Evolutionary conservation across 2,329 filamentous ascomycete genomes (phyloP).

Genomic region (Ramichloridium luteum): DNA sequence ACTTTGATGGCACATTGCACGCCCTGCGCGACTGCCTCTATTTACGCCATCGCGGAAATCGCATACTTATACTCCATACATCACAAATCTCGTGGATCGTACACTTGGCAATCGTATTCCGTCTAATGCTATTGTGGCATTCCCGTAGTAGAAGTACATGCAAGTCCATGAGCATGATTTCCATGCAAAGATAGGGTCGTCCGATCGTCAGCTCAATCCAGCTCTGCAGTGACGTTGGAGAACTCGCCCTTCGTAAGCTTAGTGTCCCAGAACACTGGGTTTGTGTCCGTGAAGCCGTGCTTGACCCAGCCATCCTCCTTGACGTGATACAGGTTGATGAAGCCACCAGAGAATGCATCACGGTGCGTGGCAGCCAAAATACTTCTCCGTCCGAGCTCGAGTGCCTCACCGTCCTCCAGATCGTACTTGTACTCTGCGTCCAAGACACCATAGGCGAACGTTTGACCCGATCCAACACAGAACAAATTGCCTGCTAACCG

Average conservation of each 20-base stretch:
- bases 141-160: background rate
- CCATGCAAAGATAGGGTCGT: too few species aligned
- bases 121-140: constrained; percentile 1
- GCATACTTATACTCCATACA: too few species aligned
- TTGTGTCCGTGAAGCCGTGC: constrained; percentile 95
- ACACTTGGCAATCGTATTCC: too few species aligned
- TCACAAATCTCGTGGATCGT: too few species aligned
- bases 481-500: constrained; percentile 88
- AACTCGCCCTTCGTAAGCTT: constrained; percentile 99
- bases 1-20: too few species aligned
- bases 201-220: constrained; percentile 32
- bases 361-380: constrained; percentile 93
- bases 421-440: constrained; percentile 94
- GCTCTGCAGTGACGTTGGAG: constrained; percentile 74
- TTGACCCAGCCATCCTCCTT: constrained; percentile 99
- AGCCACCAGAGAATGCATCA: constrained; percentile 97
- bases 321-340: constrained; percentile 97
- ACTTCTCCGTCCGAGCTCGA: constrained; percentile 81
- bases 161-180: too few species aligned
- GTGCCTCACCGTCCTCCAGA: constrained; percentile 70
- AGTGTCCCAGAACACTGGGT: constrained; percentile 92
- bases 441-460: constrained; percentile 94
- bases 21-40: too few species aligned
- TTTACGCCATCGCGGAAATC: too few species aligned
- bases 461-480: constrained; percentile 96